Evolutionary conservation across 345 rosid genomes (phyloP).

Genomic region (Noccaea bulbosa): DNA sequence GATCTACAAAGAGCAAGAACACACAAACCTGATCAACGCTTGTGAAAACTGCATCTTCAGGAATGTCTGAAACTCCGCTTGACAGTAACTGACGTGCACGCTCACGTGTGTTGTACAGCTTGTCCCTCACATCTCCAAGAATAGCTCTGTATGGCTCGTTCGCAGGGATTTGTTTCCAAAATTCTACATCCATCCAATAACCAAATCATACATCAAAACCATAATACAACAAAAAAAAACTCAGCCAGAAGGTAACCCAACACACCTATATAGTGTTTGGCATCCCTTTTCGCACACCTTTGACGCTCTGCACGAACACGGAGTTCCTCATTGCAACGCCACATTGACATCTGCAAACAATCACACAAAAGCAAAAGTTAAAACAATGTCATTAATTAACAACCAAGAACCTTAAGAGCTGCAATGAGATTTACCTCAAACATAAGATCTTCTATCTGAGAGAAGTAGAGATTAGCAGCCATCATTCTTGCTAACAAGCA

Average conservation of each 20-base stretch:
- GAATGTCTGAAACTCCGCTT: constrained; percentile 79
- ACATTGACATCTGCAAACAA: constrained; percentile 86
- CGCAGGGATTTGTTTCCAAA: constrained; percentile 91
- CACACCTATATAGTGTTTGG: constrained; percentile 92
- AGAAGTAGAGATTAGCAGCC: constrained; percentile 97
- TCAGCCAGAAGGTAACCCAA: constrained; percentile 10
- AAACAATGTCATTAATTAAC: neutral
- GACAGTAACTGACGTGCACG: constrained; percentile 84
- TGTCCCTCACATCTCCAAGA: constrained; percentile 94
- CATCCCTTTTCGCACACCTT: constrained; percentile 68
- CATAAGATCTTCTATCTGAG: constrained; percentile 98
- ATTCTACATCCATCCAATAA: constrained; percentile 58
- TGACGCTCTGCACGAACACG: constrained; percentile 81
- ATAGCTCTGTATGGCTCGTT: constrained; percentile 94
- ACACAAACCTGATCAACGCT: constrained; percentile 72
- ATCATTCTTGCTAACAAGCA: constrained; percentile 98
- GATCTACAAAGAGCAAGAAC: neutral
- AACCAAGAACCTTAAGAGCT: constrained; percentile 1
- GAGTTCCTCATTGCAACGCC: constrained; percentile 96
- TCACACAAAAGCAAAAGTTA: neutral
- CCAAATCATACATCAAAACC: neutral
- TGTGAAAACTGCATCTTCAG: constrained; percentile 75
- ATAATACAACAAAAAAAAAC: neutral
- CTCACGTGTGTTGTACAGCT: constrained; percentile 87
- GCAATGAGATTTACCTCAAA: constrained; percentile 65